Conservation (phyloP, 106 monocot species). For the Dioscorea zingiberensis region DNA sequence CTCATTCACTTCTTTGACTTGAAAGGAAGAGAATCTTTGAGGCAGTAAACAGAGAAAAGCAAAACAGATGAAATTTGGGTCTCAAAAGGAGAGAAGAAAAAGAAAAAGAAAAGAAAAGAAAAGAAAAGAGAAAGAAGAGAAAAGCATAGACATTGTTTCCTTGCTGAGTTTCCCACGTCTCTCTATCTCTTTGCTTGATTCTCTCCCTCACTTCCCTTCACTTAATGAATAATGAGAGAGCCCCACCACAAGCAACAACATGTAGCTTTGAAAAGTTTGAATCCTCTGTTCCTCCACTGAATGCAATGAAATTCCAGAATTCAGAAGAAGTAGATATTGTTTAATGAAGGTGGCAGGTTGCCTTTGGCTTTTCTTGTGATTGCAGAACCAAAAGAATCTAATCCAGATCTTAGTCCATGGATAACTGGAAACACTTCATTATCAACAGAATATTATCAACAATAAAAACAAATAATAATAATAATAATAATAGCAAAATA, state of each 20-base stretch:
- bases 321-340: conserved; percentile 7
- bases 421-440: conserved; percentile 2
- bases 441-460: neutral
- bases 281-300: neutral
- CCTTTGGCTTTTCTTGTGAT: conserved; percentile 48
- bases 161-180: conserved; percentile 21
- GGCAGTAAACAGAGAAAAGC: conserved; percentile 23
- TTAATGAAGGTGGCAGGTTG: conserved; percentile 29
- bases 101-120: conserved; percentile 15
- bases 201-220: conserved; percentile 31
- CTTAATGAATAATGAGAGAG: too few species aligned
- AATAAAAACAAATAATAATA: too few species aligned
- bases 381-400: conserved; percentile 49
- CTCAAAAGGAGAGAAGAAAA: conserved; percentile 29
- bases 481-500: too few species aligned
- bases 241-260: conserved; percentile 39
- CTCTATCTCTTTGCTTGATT: conserved; percentile 29
- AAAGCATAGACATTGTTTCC: conserved; percentile 24
- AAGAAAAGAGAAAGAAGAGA: conserved; percentile 12
- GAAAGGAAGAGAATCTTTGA: conserved; percentile 45
- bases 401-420: conserved; percentile 41
- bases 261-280: neutral
- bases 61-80: conserved; percentile 27
- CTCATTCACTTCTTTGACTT: conserved; percentile 33
- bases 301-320: conserved; percentile 1